Conservation (phyloP, 345 rosid species). For the Gossypium stocksii region DNA sequence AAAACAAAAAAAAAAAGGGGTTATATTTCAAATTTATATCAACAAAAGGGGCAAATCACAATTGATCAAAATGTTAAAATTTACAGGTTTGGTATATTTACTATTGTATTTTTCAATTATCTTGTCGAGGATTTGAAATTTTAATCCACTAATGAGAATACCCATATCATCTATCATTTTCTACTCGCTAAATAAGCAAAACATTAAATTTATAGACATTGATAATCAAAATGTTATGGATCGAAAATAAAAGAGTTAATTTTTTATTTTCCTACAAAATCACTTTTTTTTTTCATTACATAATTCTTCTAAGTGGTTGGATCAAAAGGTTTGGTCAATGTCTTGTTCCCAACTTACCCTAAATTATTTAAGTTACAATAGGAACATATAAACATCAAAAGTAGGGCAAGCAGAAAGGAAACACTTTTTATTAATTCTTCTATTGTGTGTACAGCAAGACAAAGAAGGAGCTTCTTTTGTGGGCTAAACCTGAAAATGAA, state of each 20-base stretch:
- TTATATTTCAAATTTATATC: too few relatives aligned
- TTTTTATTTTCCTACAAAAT: too few relatives aligned
- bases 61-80: not conserved
- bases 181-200: not conserved
- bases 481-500: not conserved
- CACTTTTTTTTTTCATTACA: too few relatives aligned
- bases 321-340: slow-evolving; percentile 30
- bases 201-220: not conserved
- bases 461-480: not conserved
- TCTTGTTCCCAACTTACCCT: slow-evolving; percentile 22
- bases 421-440: not conserved
- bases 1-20: too few relatives aligned
- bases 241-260: not conserved
- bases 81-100: not conserved
- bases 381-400: not conserved
- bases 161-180: not conserved
- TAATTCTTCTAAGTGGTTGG: slow-evolving; percentile 37
- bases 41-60: not conserved
- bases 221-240: not conserved
- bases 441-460: slow-evolving; percentile 31
- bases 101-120: not conserved
- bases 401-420: not conserved
- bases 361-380: not conserved
- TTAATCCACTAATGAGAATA: not conserved
- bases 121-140: too few relatives aligned